Base-by-base conservation (phyloP, 1,284 basidiomycete species). In the Cutaneotrichosporon sp. region DNA sequence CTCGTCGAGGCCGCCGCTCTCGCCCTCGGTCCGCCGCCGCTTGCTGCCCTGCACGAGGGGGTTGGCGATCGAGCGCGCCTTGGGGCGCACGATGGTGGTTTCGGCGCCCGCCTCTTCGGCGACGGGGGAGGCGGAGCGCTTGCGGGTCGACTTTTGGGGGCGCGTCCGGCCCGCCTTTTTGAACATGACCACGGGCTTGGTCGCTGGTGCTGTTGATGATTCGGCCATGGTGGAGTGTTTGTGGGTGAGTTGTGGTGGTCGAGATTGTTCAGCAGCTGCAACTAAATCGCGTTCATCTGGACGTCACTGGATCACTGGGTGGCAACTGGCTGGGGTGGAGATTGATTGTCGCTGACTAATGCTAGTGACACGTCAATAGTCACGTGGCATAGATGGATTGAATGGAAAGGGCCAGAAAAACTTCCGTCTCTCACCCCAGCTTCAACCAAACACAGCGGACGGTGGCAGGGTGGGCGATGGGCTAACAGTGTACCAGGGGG, bases 31-130 rank as follows among this genome's bases (percentile, higher is more conserved):
- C 1, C 91, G 70, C 36, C 78, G 72, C 29, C 92, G 87, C 76
- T 94, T 94, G 0, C 91, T 89, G 0, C 92, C 92, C 50, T 92
- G 89, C 59, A 87, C 89, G 42, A 94, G 84, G 0, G 93, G 84
- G 72, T 88, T 92, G 16, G 81, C 80, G 16, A 84, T 76, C 1
- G 82, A 73, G 76, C 89, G 92, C 66, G 87, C 86, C 11, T 84
- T 84, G 8, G 92, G 92, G 7, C 89, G 82, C 34, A 93, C 83
- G 47, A 94, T 90, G 14, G 60, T 59, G 16, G 64, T 42, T 7
- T 63, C 36, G 4, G 84, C 83, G n/a, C 83, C 79, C 14, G 72
- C 24, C 29, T 60, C 42, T 8, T 63, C 45, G 10, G 60, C 65
- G 1, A 82, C 76, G 14, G 88, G 88, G 0, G 89, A 89, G 13